Conservation (phyloP, 2,329 filamentous ascomycete genomes). For the Penicillium frequentans region DNA sequence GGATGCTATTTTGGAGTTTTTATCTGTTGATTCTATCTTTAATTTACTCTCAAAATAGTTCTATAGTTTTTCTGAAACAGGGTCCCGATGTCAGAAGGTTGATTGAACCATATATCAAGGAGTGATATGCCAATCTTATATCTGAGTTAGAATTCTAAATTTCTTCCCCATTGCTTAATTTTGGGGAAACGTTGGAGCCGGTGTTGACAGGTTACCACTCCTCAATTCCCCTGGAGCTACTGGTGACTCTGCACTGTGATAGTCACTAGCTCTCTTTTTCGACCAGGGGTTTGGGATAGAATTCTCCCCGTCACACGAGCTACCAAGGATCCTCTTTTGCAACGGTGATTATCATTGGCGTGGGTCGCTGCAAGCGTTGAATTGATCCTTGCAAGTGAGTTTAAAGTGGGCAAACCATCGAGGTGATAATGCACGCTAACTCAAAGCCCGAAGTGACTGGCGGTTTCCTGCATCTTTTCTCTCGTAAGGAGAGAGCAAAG, state of each 20-base stretch:
- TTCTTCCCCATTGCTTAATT: not conserved
- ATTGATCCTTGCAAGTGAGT: conserved; percentile 15
- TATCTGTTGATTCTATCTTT: conserved; percentile 23
- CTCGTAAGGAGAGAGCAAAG: conserved; percentile 25
- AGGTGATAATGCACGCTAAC: conserved; percentile 11
- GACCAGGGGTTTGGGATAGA: not conserved
- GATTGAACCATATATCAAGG: conserved; percentile 15
- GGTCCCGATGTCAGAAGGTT: conserved; percentile 21
- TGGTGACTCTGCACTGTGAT: conserved; percentile 2
- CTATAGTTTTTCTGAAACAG: conserved; percentile 16
- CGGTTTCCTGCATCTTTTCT: conserved; percentile 20
- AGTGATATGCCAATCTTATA: not conserved
- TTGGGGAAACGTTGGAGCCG: not conserved
- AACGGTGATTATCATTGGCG: conserved; percentile 1
- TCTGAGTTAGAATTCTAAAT: not conserved
- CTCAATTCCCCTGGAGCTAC: not conserved
- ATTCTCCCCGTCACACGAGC: conserved; percentile 14
- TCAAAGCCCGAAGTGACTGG: conserved; percentile 16
- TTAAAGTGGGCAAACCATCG: not conserved
- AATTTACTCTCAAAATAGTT: conserved; percentile 15
- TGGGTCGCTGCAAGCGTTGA: not conserved
- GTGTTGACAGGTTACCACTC: not conserved
- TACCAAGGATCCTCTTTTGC: not conserved
- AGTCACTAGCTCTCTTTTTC: not conserved
- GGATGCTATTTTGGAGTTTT: conserved; percentile 21